Evolutionary conservation across 73 alveolate genomes (phyloP).

Genomic region (Uronychia setigera): DNA sequence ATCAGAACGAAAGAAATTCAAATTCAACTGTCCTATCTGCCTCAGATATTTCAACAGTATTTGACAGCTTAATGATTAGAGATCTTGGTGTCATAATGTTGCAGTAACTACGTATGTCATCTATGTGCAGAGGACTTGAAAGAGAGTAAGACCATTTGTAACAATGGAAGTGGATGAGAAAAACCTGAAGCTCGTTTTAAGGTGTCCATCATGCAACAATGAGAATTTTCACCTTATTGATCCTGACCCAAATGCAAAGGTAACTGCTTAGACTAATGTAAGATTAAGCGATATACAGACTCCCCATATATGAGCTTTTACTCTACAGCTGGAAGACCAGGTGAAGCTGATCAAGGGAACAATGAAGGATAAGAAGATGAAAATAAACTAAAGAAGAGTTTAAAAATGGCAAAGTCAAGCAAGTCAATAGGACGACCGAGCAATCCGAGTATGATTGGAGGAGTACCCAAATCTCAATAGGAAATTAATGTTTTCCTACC

Average conservation of each 20-base stretch:
- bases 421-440: too few species aligned
- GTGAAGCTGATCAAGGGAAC: too few species aligned
- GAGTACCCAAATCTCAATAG: too few species aligned
- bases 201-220: constrained; percentile 39
- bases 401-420: too few species aligned
- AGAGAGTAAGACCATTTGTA: background rate
- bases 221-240: constrained; percentile 27
- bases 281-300: constrained; percentile 36
- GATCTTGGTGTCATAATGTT: background rate
- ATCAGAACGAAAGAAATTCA: constrained; percentile 39
- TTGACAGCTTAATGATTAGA: background rate
- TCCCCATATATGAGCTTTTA: constrained; percentile 45
- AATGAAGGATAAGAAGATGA: too few species aligned
- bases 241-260: constrained; percentile 36
- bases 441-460: too few species aligned
- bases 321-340: too few species aligned
- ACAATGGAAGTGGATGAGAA: constrained; percentile 27
- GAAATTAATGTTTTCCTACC: too few species aligned
- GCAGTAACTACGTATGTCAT: background rate
- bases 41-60: constrained; percentile 34
- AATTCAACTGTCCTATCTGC: constrained; percentile 70
- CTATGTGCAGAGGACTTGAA: constrained; percentile 4
- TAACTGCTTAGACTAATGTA: background rate
- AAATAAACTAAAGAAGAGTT: too few species aligned
- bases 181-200: background rate